Base-by-base conservation (phyloP, 257 asterid species). In the Oldenlandia corymbosa region DNA sequence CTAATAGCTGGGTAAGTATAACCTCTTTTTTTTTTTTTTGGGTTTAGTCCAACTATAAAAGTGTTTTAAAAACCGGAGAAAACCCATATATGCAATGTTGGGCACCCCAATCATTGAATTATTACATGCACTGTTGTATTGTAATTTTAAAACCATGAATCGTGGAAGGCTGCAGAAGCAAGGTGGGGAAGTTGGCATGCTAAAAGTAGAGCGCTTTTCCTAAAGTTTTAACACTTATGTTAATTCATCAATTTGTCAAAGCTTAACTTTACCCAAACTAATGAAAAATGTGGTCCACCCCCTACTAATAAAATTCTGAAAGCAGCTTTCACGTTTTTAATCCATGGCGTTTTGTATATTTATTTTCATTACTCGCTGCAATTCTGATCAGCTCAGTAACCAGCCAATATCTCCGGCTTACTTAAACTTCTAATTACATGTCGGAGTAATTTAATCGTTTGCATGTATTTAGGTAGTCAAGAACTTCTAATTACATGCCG, bases 191-290 rank as follows among this genome's bases (percentile, higher is more conserved):
- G 67, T 31, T 45, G 43, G 68, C 62, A 61, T 46, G 45, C 55
- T 50, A 45, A 61, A 78, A 75, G 42, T n/a, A n/a, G 58, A 36
- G 12, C 26, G 43, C 74, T 75, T 75, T 75, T 13, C 49, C 13
- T 20, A 71, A 69, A 79, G 76, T 52, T 41, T 68, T 70, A 74
- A 34, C 69, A 41, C 53, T 73, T 76, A 70, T 47, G 30, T 39
- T 65, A n/a, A n/a, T n/a, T n/a, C n/a, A n/a, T n/a, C n/a, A n/a
- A n/a, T n/a, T 45, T 47, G 53, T 26, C 21, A 56, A 43, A 37
- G 24, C 20, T 28, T 2, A 16, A 24, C 20, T 55, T 1, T 6
- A 34, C 57, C 49, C 28, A 61, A 45, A 26, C 53, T 24, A 39
- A 61, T 32, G 17, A 36, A 6, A 59, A 49, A 34, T n/a, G 27